Evolutionary conservation across 2,329 filamentous ascomycete species (phyloP).

Genomic region (Exophiala alcalophila): DNA sequence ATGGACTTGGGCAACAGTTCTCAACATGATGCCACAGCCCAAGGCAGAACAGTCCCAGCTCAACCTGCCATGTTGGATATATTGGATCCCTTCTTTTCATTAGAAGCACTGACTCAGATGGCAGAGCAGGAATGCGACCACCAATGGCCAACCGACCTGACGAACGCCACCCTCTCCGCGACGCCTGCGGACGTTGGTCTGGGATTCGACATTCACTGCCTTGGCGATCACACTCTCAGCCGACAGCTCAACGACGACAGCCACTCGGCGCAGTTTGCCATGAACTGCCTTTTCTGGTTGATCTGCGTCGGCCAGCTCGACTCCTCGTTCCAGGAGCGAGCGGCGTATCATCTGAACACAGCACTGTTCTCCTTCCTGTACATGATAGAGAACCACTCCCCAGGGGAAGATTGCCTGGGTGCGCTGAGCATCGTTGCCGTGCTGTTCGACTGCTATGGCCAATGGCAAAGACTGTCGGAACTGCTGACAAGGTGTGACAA

Average conservation of each 20-base stretch:
- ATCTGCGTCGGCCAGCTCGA: slow-evolving; percentile 18
- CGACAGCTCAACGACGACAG: slow-evolving; percentile 15
- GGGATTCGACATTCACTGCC: slow-evolving; percentile 9
- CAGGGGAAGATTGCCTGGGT: slow-evolving; percentile 17
- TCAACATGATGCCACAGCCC: background rate
- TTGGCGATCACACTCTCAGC: slow-evolving; percentile 12
- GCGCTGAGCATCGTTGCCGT: slow-evolving; percentile 15
- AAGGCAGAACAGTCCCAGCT: background rate
- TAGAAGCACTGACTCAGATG: too few relatives aligned
- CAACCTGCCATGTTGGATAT: slow-evolving; percentile 12
- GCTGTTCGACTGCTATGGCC: slow-evolving; percentile 21
- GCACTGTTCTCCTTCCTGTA: slow-evolving; percentile 11
- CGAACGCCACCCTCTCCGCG: slow-evolving; percentile 6
- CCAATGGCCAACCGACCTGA: slow-evolving; percentile 12
- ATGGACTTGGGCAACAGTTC: background rate
- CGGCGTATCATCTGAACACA: slow-evolving; percentile 9
- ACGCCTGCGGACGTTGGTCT: slow-evolving; percentile 13
- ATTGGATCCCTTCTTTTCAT: slow-evolving; percentile 6
- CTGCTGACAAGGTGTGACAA: slow-evolving; percentile 15
- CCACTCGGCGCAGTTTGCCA: slow-evolving; percentile 11
- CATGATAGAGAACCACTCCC: slow-evolving; percentile 17
- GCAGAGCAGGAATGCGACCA: slow-evolving; percentile 4
- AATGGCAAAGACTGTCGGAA: slow-evolving; percentile 8
- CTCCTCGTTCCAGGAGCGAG: slow-evolving; percentile 1
- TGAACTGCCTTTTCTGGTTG: slow-evolving; percentile 19